Conservation (phyloP, 768 basidiomycete genomes). For the Lactifluus subvellereus region DNA sequence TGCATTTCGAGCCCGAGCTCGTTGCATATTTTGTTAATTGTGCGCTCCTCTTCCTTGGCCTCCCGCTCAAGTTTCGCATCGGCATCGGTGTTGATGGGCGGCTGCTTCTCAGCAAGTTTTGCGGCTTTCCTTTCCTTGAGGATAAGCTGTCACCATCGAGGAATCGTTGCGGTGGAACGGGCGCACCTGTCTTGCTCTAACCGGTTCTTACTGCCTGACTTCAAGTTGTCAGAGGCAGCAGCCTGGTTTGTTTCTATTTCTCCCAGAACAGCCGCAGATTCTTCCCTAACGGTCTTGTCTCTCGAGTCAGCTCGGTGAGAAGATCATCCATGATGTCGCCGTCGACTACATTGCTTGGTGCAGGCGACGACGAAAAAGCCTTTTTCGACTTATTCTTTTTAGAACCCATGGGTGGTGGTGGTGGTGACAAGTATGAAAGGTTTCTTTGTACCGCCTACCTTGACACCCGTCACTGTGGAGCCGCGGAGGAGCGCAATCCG, state of each 20-base stretch:
- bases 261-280: constrained; percentile 44
- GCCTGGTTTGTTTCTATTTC: constrained; percentile 33
- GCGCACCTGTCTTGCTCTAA: constrained; percentile 68
- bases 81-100: constrained; percentile 49
- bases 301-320: constrained; percentile 68
- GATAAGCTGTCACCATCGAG: constrained; percentile 17
- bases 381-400: constrained; percentile 58
- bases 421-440: not conserved
- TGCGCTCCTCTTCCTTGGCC: constrained; percentile 59
- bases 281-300: constrained; percentile 44
- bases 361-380: constrained; percentile 29
- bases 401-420: constrained; percentile 38
- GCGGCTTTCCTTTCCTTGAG: constrained; percentile 68
- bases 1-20: constrained; percentile 58
- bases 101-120: constrained; percentile 47
- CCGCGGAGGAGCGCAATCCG: not conserved
- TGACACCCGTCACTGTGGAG: too few relatives aligned
- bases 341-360: constrained; percentile 34
- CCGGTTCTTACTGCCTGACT: constrained; percentile 55
- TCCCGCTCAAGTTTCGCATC: constrained; percentile 58
- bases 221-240: constrained; percentile 25
- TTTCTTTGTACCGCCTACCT: too few relatives aligned
- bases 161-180: not conserved
- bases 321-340: constrained; percentile 70
- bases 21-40: constrained; percentile 59